Evolutionary conservation across 108 stramenopile species (phyloP).

Genomic region (Skeletonema costatum): DNA sequence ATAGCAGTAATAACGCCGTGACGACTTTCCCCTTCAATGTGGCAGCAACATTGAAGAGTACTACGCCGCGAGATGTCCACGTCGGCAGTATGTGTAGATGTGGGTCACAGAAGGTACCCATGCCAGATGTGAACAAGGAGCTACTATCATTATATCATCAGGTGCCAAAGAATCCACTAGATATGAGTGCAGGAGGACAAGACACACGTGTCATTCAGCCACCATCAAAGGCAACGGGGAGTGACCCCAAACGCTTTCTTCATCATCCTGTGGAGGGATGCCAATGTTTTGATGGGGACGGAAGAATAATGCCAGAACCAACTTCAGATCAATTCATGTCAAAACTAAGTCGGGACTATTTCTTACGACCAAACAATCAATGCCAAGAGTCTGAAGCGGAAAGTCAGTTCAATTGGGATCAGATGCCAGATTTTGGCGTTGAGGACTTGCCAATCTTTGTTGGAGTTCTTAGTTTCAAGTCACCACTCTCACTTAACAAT

Average conservation of each 20-base stretch:
- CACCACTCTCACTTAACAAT: constrained; percentile 1
- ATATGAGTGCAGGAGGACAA: too few species aligned
- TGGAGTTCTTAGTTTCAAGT: background rate
- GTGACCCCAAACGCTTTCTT: background rate
- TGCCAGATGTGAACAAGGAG: background rate
- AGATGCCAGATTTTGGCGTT: constrained; percentile 14
- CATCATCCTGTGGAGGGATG: constrained; percentile 2
- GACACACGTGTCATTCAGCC: background rate
- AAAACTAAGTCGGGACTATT: background rate
- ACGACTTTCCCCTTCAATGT: too few species aligned
- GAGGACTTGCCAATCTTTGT: constrained; percentile 4
- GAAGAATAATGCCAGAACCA: background rate
- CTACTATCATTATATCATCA: background rate
- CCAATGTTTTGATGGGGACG: background rate
- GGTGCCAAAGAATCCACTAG: too few species aligned
- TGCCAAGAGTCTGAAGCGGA: background rate
- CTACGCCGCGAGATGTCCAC: constrained; percentile 8
- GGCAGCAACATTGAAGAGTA: too few species aligned
- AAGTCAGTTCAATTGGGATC: background rate
- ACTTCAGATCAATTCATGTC: background rate
- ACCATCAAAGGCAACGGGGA: constrained; percentile 2
- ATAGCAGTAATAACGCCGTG: too few species aligned
- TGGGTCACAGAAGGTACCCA: too few species aligned
- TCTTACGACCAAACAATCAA: background rate
- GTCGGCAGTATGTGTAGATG: constrained; percentile 7